Conservation (phyloP, 2,329 filamentous ascomycete genomes). For the Beauveria pseudobassiana region DNA sequence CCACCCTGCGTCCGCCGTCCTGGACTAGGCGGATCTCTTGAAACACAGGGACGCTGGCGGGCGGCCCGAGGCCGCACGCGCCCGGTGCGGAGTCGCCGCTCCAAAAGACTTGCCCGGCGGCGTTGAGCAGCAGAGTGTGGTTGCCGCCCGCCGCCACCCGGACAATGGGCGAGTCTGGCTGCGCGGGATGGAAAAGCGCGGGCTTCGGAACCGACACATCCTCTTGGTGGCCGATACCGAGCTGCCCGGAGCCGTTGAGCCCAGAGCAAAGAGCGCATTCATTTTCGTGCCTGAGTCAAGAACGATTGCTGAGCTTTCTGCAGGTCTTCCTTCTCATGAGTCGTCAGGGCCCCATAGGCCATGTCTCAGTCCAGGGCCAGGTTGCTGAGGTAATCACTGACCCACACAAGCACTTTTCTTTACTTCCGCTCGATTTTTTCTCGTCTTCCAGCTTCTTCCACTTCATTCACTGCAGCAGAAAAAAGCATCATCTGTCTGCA, state of each 20-base stretch:
- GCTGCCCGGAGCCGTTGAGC: constrained; percentile 69
- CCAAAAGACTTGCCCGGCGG: constrained; percentile 52
- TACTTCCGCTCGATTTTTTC: constrained; percentile 12
- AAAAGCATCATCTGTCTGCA: background rate
- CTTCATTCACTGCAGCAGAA: background rate
- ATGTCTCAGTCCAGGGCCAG: background rate
- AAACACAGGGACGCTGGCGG: constrained; percentile 29
- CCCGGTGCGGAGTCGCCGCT: constrained; percentile 53
- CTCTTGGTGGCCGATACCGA: constrained; percentile 63
- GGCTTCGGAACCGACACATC: constrained; percentile 61
- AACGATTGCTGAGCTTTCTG: background rate
- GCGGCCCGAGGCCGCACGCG: constrained; percentile 41
- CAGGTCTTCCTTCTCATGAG: background rate
- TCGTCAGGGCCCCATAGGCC: background rate
- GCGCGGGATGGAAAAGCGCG: constrained; percentile 46
- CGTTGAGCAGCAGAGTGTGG: constrained; percentile 69
- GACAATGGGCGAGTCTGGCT: constrained; percentile 28
- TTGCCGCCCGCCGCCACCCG: constrained; percentile 65
- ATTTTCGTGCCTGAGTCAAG: constrained; percentile 24
- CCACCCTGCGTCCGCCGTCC: constrained; percentile 21
- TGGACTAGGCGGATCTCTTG: constrained; percentile 29
- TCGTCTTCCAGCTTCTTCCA: constrained; percentile 10
- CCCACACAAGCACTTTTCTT: constrained; percentile 10
- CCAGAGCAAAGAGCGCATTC: constrained; percentile 57
- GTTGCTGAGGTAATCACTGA: constrained; percentile 9